Evolutionary conservation across 306 rosid species (phyloP).

Genomic region (Lagenaria siceraria): DNA sequence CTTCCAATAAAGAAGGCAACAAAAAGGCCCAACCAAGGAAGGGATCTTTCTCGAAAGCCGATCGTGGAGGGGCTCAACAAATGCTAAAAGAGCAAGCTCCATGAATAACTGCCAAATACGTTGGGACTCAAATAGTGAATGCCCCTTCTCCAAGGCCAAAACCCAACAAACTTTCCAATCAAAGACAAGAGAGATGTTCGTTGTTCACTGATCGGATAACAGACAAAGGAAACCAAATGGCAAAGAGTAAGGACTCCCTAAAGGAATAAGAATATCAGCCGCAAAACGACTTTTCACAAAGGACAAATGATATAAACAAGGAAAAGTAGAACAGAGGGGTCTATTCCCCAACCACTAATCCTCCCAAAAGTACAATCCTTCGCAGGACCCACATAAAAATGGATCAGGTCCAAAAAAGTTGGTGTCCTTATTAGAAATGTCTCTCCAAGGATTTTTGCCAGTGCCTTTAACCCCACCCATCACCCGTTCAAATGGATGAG

Average conservation of each 20-base stretch:
- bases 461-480: neutral
- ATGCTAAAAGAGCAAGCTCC: no score
- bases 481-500: no score
- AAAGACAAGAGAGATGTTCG: no score
- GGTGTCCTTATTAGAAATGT: no score
- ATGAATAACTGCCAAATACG: no score
- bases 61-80: no score
- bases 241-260: neutral
- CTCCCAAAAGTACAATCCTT: neutral
- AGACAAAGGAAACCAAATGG: neutral
- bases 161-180: neutral
- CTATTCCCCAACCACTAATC: neutral
- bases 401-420: neutral
- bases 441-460: neutral
- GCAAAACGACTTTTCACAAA: neutral
- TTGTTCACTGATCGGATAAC: neutral
- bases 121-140: neutral
- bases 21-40: neutral
- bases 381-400: neutral
- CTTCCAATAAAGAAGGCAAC: neutral
- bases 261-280: neutral
- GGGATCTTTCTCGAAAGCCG: neutral
- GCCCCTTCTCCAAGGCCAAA: neutral
- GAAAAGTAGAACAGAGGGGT: neutral
- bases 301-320: neutral